These are phyloP conservation scores for Phalaenopsis aphrodite DNA, from an alignment of 106 monocot genomes.

Conservation along the genomic window DNA sequence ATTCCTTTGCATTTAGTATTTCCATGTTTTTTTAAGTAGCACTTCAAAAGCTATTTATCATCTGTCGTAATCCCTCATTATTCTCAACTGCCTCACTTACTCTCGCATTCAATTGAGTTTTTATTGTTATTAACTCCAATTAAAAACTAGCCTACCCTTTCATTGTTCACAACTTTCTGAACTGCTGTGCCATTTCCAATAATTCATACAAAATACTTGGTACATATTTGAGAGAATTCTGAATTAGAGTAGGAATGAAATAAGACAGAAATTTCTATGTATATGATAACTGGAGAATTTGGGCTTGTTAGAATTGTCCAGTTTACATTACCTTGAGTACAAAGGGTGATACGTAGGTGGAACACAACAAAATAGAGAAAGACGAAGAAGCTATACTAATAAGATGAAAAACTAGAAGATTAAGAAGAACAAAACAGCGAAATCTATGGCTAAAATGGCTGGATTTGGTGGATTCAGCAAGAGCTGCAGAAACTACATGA, in stretches of 20 bases:
- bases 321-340: slow-evolving; percentile 14
- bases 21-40: neutral
- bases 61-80: slow-evolving; percentile 19
- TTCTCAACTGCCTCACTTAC: slow-evolving; percentile 35
- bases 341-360: slow-evolving; percentile 3
- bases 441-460: neutral
- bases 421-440: neutral
- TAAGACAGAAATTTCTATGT: neutral
- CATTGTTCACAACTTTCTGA: slow-evolving; percentile 3
- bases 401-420: slow-evolving; percentile 1
- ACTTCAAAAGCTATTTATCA: slow-evolving; percentile 24
- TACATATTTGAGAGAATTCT: neutral
- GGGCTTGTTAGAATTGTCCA: slow-evolving; percentile 17
- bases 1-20: slow-evolving; percentile 3
- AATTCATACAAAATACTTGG: neutral
- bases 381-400: neutral
- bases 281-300: slow-evolving; percentile 13
- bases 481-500: neutral
- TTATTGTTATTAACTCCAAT: slow-evolving; percentile 4
- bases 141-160: slow-evolving; percentile 2
- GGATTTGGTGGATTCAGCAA: neutral
- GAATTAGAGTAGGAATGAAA: neutral
- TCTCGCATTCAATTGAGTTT: slow-evolving; percentile 23
- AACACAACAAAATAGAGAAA: neutral
- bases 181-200: neutral